Conservation (phyloP, 2,329 filamentous ascomycete genomes). For the Cercospora nicotianae region DNA sequence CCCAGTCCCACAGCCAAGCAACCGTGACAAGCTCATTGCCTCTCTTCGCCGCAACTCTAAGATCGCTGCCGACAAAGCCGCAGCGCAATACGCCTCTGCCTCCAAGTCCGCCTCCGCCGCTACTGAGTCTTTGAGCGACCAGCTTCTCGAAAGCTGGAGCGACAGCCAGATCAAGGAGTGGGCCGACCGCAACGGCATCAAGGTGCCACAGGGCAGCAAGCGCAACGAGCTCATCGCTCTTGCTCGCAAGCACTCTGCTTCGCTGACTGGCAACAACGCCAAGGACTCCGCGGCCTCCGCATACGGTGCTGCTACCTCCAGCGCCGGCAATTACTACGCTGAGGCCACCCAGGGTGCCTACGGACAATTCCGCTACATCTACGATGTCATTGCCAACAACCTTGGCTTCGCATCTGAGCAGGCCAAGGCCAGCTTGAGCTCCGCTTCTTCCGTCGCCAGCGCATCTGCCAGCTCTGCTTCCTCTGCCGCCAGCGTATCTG, state of each 20-base stretch:
- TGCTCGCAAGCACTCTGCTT: slow-evolving; percentile 80
- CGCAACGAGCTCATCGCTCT: slow-evolving; percentile 86
- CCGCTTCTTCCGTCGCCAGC: slow-evolving; percentile 34
- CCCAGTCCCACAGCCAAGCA: slow-evolving; percentile 78
- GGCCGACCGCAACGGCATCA: slow-evolving; percentile 84
- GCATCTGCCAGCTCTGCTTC: slow-evolving; percentile 25
- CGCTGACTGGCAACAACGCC: slow-evolving; percentile 61
- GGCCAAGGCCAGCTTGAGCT: slow-evolving; percentile 40
- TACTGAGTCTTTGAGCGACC: slow-evolving; percentile 74
- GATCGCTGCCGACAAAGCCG: slow-evolving; percentile 43
- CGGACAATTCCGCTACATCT: slow-evolving; percentile 38
- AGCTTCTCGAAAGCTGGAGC: slow-evolving; percentile 85
- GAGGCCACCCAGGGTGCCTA: slow-evolving; percentile 68
- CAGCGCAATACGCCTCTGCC: slow-evolving; percentile 63
- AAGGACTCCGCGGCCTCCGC: slow-evolving; percentile 38
- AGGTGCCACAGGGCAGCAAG: slow-evolving; percentile 88
- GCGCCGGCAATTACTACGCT: slow-evolving; percentile 72
- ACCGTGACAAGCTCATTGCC: slow-evolving; percentile 84
- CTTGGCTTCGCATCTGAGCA: slow-evolving; percentile 47
- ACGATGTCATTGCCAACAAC: slow-evolving; percentile 48
- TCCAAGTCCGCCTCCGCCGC: slow-evolving; percentile 58
- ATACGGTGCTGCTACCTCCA: slow-evolving; percentile 49
- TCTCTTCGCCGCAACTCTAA: slow-evolving; percentile 88
- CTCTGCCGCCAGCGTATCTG: slow-evolving; percentile 37
- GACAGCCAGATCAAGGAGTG: slow-evolving; percentile 90